Base-by-base conservation (phyloP, 768 basidiomycete genomes). In the Gloeophyllum trabeum region DNA sequence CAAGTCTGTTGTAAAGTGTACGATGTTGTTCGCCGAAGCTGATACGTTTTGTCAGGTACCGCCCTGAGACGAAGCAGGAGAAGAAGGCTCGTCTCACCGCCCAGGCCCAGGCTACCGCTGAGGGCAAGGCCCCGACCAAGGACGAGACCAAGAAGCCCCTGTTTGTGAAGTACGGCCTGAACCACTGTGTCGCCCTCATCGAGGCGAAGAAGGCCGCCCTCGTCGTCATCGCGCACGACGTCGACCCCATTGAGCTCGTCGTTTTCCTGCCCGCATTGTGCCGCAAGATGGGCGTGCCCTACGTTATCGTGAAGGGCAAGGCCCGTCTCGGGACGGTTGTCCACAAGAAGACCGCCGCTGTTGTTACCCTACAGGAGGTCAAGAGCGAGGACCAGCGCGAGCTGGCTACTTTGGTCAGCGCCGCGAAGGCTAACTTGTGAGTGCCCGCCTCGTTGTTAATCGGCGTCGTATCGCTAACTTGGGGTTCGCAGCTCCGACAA, bases 281-380 rank as follows among this genome's bases (percentile, higher is more conserved):
- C 73, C 83, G 91, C 66, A 97, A 98, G 81, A 97, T 97, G 93
- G 93, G 93, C 62, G 86, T 97, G 24, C 93, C 93, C 30, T 97
- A 98, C 67, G 89, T 92, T 50, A 96, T 99, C 51, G 92, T 94
- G 54, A 97, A 97, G 72, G 85, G 87, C 68, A 97, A 97, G 70
- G 90, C 94, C 43, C 88, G 94, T 61, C 88, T 98, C 56, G 94
- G 94, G 53, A 90, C 93, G 5, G 91, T 97, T 48, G 90, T 93
- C 30, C 89, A 96, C 77, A 96, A 96, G 81, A 97, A 97, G 80
- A 97, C 92, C 40, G 81, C 92, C 36, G 83, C 93, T 41, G 84
- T 93, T 41, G 66, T 96, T 43, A 83, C 87, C 30, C 63, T 99
- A 46, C 87, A 92, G 66, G 94, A 99, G 19, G 94, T 99, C 56